Evolutionary conservation across 345 rosid species (phyloP), one percentile per base, ranked within the genome.

Genomic region (Rhizophora mangle): DNA sequence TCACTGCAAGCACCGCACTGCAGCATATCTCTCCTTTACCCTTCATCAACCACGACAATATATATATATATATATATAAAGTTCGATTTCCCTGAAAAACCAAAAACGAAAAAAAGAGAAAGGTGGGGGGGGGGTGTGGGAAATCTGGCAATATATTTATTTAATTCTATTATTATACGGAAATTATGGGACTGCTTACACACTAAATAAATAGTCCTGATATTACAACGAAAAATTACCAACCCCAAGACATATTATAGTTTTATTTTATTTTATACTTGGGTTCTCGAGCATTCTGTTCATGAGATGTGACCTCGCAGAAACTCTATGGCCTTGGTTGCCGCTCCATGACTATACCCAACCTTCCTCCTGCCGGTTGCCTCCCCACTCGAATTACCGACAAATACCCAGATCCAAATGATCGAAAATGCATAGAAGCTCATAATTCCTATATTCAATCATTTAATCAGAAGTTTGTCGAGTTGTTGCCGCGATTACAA

Each of bases 311-410:
- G 30, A 37, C 6, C 8, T 39, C 26, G 13, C 68, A 65, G 68
- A 46, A 65, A 51, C 29, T 65, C 15, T 31, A 65, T 30, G 59
- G 20, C 3, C 8, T 65, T 6, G 69, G 69, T 30, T 65, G 69
- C 21, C 69, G 60, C 19, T 31, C 20, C 6, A 65, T 65, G 47
- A 52, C 53, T 6, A 32, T 65, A 8, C 5, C 26, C 4, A 54
- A 56, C 5, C 43, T 65, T 7, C 39, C 68, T 20, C 68, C 68
- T 10, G 5, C n/a, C 6, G 59, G 59, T 65, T 65, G 68, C 58
- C 39, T 51, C 2, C 68, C 68, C 2, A 18, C 8, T 65, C 68
- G 36, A 6, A 65, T 27, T 31, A 52, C 13, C 32, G 3, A 16
- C 21, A 6, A 5, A 20, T 18, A 21, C 15, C 60, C 30, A 26